Conservation (phyloP, 306 rosid genomes). For the Begonia fuchsioides region DNA sequence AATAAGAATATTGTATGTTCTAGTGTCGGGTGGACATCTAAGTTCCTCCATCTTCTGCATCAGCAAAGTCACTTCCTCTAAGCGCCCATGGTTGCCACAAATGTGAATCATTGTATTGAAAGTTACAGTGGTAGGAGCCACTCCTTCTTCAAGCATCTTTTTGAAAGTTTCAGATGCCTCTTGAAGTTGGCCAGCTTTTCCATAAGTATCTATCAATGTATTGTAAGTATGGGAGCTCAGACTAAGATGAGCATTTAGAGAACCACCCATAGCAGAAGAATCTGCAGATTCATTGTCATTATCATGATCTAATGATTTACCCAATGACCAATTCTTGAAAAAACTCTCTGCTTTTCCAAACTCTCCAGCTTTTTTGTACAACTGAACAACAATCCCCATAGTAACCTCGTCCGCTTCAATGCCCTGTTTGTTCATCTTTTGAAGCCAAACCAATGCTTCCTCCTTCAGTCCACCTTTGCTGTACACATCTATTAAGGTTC, state of each 20-base stretch:
- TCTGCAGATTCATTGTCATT: slow-evolving; percentile 1
- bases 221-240: slow-evolving; percentile 50
- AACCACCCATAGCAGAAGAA: slow-evolving; percentile 11
- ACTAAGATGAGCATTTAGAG: slow-evolving; percentile 12
- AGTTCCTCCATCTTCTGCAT: slow-evolving; percentile 62
- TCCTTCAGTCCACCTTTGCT: slow-evolving; percentile 64
- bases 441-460: slow-evolving; percentile 68
- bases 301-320: slow-evolving; percentile 18
- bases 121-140: slow-evolving; percentile 58
- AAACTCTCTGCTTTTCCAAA: slow-evolving; percentile 64
- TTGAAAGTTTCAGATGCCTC: slow-evolving; percentile 50
- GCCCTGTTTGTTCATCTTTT: slow-evolving; percentile 52
- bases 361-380: slow-evolving; percentile 79
- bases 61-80: slow-evolving; percentile 33
- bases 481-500: slow-evolving; percentile 79
- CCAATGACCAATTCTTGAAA: slow-evolving; percentile 56
- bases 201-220: slow-evolving; percentile 55
- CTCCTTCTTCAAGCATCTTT: slow-evolving; percentile 67
- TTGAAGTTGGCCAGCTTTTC: slow-evolving; percentile 52
- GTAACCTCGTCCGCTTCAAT: slow-evolving; percentile 92
- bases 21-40: slow-evolving; percentile 38
- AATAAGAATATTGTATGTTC: slow-evolving; percentile 72
- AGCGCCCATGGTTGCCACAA: slow-evolving; percentile 46
- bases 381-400: slow-evolving; percentile 76
- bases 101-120: slow-evolving; percentile 79